Base-by-base conservation (phyloP, 139 green algal species). In the Closterium sp. region DNA sequence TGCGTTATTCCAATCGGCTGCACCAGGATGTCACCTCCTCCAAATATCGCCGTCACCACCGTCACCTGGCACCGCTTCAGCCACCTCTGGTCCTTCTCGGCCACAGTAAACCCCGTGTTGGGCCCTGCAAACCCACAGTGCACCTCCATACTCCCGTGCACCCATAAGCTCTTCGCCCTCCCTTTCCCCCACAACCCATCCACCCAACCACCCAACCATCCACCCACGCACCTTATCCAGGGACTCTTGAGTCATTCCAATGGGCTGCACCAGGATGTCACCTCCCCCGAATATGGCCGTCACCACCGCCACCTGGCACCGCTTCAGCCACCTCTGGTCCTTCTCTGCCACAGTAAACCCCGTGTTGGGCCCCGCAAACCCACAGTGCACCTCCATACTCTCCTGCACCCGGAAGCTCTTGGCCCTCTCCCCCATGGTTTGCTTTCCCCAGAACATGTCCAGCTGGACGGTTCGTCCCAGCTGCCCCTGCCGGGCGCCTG, bases 401-500 rank as follows among this genome's bases (percentile, higher is more conserved):
- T 64, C 85, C 81, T 92, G 34, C 31, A 92, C 88, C 1, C 30
- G 19, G 35, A 93, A 93, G 34, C 90, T 93, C 85, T 90, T 36
- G 3, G n/a, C 33, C 12, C 90, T 32, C 85, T 93, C 90, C 1
- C 23, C 84, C 90, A 89, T 88, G 1, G 90, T 90, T 34, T 93
- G 90, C 34, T 90, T 93, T 16, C 90, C 90, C n/a, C 84, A 30
- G 90, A 93, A 93, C 31, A 93, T n/a, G 89, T 93, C 81, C 28
- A 93, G 23, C 19, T 90, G 21, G 12, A 83, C 9, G 23, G 85
- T 87, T 6, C 90, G 34, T 21, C 85, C 84, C 28, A 31, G 28
- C 25, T 93, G 85, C 0, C 90, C 90, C 16, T 93, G 81, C n/a
- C 23, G 12, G 33, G 85, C 28, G 23, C 90, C 90, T 9, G 34